Conservation (phyloP, 306 rosid genomes). For the Rosa chinensis region DNA sequence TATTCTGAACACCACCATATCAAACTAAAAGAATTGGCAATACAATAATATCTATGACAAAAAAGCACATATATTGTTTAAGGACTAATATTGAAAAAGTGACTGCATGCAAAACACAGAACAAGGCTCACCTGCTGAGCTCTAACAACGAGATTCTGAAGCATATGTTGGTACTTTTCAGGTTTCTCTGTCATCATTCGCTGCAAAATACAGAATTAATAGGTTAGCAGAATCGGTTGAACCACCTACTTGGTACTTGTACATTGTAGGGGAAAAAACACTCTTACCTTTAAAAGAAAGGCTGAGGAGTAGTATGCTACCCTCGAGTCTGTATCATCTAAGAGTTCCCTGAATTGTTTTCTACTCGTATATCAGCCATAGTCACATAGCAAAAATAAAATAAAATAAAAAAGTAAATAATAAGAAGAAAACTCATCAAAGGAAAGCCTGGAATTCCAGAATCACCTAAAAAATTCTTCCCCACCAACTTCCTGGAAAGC, state of each 20-base stretch:
- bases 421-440: conserved; percentile 3
- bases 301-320: conserved; percentile 96
- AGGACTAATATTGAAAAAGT: neutral
- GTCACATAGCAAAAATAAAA: conserved; percentile 25
- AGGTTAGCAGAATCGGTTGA: conserved; percentile 19
- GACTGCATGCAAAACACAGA: conserved; percentile 28
- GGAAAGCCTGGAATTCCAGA: conserved; percentile 19
- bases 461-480: conserved; percentile 93
- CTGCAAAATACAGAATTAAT: conserved; percentile 49
- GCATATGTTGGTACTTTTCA: conserved; percentile 92
- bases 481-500: conserved; percentile 83
- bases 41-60: neutral
- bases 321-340: conserved; percentile 98
- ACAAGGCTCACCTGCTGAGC: conserved; percentile 91
- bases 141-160: conserved; percentile 88
- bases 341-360: conserved; percentile 60
- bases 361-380: conserved; percentile 10
- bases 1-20: neutral
- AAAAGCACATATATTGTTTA: neutral
- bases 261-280: conserved; percentile 16
- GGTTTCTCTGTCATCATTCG: conserved; percentile 97
- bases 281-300: conserved; percentile 91
- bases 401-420: neutral
- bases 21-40: neutral
- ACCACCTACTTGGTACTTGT: conserved; percentile 14